Conservation (phyloP, 2,329 filamentous ascomycete species). For the Cyphellophora attinorum region DNA sequence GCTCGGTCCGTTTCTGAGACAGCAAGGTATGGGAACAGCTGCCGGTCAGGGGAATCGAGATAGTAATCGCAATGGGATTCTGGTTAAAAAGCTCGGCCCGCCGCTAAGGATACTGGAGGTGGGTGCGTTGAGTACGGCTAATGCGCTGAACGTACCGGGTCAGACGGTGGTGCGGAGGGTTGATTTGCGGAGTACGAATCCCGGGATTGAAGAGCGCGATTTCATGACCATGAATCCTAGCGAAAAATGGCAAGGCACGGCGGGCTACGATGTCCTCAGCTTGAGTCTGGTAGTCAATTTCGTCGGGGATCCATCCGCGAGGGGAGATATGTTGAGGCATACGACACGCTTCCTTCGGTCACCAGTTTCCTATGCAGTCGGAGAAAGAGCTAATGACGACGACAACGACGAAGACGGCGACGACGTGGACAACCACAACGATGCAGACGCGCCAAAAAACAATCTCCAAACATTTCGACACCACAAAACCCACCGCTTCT, state of each 20-base stretch:
- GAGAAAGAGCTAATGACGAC: not conserved
- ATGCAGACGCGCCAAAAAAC: too few relatives aligned
- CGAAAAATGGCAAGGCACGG: constrained; percentile 29
- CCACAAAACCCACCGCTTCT: constrained; percentile 21
- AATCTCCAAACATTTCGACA: not conserved
- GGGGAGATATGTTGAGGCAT: constrained; percentile 77
- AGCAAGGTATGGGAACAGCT: not conserved
- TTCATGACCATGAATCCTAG: constrained; percentile 81
- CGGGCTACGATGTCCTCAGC: constrained; percentile 81
- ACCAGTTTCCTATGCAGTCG: constrained; percentile 21
- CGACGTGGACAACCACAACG: not conserved
- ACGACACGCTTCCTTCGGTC: constrained; percentile 58
- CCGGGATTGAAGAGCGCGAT: constrained; percentile 72
- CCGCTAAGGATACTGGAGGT: constrained; percentile 69
- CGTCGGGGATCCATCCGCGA: constrained; percentile 63
- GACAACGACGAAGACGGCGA: not conserved
- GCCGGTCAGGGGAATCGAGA: constrained; percentile 2
- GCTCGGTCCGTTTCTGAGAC: constrained; percentile 31
- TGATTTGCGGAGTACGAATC: constrained; percentile 78
- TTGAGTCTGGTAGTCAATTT: constrained; percentile 91
- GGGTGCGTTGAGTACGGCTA: constrained; percentile 73
- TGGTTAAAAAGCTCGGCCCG: not conserved
- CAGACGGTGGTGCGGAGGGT: constrained; percentile 47
- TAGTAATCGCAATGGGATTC: not conserved
- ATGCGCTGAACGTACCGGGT: constrained; percentile 60